Percentiles rank a stretch among this genome's conserved stretches.
These are phyloP conservation scores for Trypanosoma congolense DNA, from an alignment of 208 protist species.

Conservation along the genomic window DNA sequence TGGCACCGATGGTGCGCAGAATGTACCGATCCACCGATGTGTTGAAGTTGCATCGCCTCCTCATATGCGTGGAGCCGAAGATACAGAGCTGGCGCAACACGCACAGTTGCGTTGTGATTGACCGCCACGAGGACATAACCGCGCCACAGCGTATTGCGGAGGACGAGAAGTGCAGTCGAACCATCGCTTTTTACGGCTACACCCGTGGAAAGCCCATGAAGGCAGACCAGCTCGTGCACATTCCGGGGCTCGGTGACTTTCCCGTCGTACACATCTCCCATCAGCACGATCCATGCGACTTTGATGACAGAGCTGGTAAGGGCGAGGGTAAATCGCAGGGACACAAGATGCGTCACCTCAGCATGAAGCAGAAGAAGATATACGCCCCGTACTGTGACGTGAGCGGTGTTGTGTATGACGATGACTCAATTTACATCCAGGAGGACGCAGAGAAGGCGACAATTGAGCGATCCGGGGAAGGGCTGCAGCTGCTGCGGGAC, in stretches of 20 bases:
- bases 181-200: constrained; percentile 98
- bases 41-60: constrained; percentile 95
- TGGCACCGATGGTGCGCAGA: constrained; percentile 94
- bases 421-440: constrained; percentile 97
- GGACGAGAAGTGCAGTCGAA: constrained; percentile 71
- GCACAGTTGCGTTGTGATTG: constrained; percentile 96
- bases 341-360: constrained; percentile 90
- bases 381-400: constrained; percentile 99
- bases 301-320: constrained; percentile 42
- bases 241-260: constrained; percentile 98
- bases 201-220: constrained; percentile 95
- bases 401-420: constrained; percentile 97
- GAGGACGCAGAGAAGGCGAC: constrained; percentile 72
- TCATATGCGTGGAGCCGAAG: constrained; percentile 96
- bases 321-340: constrained; percentile 29
- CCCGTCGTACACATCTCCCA: constrained; percentile 79
- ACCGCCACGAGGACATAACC: constrained; percentile 98
- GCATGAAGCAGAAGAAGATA: constrained; percentile 92
- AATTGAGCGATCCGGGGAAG: constrained; percentile 83
- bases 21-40: constrained; percentile 97
- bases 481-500: constrained; percentile 72
- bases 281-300: constrained; percentile 95
- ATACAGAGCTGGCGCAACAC: constrained; percentile 96
- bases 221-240: constrained; percentile 89
- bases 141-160: constrained; percentile 79